These are phyloP conservation scores for Vigna trinervia DNA, from an alignment of 306 rosid genomes.

Conservation along the genomic window DNA sequence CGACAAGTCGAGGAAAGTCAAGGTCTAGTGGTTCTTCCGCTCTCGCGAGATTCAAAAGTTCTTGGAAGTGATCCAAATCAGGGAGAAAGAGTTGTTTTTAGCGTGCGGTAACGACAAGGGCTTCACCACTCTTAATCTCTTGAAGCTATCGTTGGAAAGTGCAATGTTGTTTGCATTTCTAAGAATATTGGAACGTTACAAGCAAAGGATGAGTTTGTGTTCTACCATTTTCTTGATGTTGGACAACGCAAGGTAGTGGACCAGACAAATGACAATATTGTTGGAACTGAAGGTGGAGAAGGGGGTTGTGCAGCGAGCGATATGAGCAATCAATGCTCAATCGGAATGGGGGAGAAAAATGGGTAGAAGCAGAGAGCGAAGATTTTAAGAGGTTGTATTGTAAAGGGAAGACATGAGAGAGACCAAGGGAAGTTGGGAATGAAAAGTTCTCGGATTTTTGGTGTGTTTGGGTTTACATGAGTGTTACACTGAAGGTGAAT, in stretches of 20 bases:
- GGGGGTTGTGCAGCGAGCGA: no score
- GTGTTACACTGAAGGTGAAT: no score
- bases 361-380: no score
- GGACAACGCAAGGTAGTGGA: conserved; percentile 46
- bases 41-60: conserved; percentile 61
- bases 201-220: conserved; percentile 66
- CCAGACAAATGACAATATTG: conserved; percentile 54
- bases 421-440: no score
- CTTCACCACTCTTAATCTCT: conserved; percentile 59
- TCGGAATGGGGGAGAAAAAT: no score
- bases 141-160: conserved; percentile 82
- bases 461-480: no score
- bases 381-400: no score
- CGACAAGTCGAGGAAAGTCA: conserved; percentile 62
- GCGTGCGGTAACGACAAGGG: conserved; percentile 75
- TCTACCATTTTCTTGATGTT: conserved; percentile 75
- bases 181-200: conserved; percentile 63
- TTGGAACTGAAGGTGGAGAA: conserved; percentile 57
- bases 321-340: no score
- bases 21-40: conserved; percentile 79
- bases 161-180: conserved; percentile 70
- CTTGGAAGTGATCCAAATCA: conserved; percentile 44
- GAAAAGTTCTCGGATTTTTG: no score
- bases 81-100: conserved; percentile 67
- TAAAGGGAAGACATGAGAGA: no score